These are phyloP conservation scores for Suillus occidentalis DNA, from an alignment of 768 basidiomycete genomes.

Conservation along the genomic window DNA sequence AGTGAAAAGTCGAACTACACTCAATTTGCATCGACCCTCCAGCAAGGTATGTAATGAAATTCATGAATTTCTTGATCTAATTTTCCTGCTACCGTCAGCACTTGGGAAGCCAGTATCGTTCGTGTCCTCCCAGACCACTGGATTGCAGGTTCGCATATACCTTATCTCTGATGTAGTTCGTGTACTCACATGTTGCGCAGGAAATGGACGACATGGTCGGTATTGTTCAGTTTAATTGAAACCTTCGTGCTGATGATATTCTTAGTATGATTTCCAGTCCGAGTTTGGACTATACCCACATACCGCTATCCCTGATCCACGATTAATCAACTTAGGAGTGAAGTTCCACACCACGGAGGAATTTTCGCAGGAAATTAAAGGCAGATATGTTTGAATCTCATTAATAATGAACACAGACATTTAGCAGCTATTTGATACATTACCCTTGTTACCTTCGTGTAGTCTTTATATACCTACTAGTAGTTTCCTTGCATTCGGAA, in stretches of 20 bases:
- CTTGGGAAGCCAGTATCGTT: slow-evolving; percentile 30
- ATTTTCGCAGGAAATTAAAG: slow-evolving; percentile 22
- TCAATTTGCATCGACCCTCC: slow-evolving; percentile 15
- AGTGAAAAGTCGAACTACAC: slow-evolving; percentile 22
- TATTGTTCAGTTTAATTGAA: not conserved
- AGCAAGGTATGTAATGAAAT: slow-evolving; percentile 14
- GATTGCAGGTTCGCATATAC: slow-evolving; percentile 19
- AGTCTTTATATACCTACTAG: not conserved
- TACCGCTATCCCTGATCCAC: slow-evolving; percentile 25
- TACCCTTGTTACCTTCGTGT: not conserved
- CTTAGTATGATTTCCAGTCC: slow-evolving; percentile 25
- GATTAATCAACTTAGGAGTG: slow-evolving; percentile 26
- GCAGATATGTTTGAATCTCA: slow-evolving; percentile 15
- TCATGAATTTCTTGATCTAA: not conserved
- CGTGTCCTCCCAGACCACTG: slow-evolving; percentile 13
- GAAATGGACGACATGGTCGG: slow-evolving; percentile 29
- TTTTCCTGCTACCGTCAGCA: slow-evolving; percentile 11
- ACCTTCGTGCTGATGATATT: not conserved
- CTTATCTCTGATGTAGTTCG: not conserved
- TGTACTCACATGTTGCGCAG: not conserved
- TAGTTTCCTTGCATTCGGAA: not conserved
- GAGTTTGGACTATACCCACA: slow-evolving; percentile 25
- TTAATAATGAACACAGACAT: not conserved
- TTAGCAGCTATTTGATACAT: not conserved
- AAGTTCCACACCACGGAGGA: slow-evolving; percentile 22